phyloP scores from a whole-genome alignment of 805 yeast species.

The Lachancea lanzarotensis region DNA sequence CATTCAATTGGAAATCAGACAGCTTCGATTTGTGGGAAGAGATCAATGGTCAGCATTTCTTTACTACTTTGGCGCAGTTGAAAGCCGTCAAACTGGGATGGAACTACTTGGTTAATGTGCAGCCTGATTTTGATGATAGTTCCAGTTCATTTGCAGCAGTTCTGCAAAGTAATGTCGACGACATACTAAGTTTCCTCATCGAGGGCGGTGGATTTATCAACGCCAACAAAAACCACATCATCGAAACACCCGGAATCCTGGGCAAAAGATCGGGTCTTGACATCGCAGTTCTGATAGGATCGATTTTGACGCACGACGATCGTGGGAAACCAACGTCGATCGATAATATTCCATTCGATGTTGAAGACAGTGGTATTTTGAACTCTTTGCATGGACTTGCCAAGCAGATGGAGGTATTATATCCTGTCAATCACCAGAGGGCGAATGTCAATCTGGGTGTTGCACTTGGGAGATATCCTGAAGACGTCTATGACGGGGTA shows the following conservation, averaged over 20 bases:
- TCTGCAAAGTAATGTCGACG: constrained; percentile 19
- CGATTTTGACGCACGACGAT: constrained; percentile 38
- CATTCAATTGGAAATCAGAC: constrained; percentile 50
- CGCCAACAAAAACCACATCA: constrained; percentile 44
- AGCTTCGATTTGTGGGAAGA: constrained; percentile 97
- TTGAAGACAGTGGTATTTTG: constrained; percentile 49
- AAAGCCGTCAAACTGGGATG: constrained; percentile 60
- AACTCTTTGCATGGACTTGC: constrained; percentile 60
- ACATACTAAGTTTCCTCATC: constrained; percentile 24
- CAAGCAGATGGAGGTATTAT: constrained; percentile 62
- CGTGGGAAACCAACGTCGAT: constrained; percentile 36
- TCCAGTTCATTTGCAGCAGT: constrained; percentile 11
- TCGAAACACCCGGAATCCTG: constrained; percentile 56
- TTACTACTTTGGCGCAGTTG: constrained; percentile 69
- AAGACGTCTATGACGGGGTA: constrained; percentile 78
- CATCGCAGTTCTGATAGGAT: constrained; percentile 54
- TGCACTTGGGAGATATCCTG: constrained; percentile 89
- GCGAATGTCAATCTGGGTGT: constrained; percentile 41
- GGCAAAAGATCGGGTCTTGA: constrained; percentile 67
- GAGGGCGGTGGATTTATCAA: constrained; percentile 34
- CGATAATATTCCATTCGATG: constrained; percentile 50
- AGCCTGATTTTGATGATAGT: constrained; percentile 20
- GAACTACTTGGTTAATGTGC: constrained; percentile 27
- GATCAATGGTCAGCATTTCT: constrained; percentile 64
- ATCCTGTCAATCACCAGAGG: constrained; percentile 62